These are phyloP conservation scores for Coriaria nepalensis DNA, from an alignment of 306 rosid species.

Conservation along the genomic window DNA sequence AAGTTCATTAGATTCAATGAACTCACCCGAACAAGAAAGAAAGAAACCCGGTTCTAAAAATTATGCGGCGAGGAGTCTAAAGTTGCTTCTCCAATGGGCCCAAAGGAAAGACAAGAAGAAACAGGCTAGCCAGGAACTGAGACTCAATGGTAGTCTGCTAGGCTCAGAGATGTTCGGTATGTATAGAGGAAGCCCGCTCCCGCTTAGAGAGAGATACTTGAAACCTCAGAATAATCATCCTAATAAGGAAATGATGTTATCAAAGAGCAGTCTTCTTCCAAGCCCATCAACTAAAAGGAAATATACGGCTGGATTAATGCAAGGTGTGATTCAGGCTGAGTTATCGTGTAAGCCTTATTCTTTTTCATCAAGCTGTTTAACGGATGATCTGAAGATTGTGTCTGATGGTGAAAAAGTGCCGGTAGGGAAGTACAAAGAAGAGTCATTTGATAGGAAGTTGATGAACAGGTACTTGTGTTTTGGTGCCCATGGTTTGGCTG, in stretches of 20 bases:
- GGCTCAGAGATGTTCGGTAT: conserved; percentile 26
- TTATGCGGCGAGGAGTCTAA: conserved; percentile 33
- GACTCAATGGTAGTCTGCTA: no score
- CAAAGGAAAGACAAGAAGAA: conserved; percentile 41
- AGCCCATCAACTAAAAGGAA: conserved; percentile 56
- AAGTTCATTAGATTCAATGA: conserved; percentile 24
- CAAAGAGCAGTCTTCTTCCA: conserved; percentile 30
- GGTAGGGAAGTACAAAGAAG: conserved; percentile 19
- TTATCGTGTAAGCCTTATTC: conserved; percentile 24
- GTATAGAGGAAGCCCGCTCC: conserved; percentile 30
- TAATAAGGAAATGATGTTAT: conserved; percentile 39
- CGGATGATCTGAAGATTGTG: conserved; percentile 27
- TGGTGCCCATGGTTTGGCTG: conserved; percentile 48
- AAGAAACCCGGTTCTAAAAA: conserved; percentile 33
- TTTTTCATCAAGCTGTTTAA: conserved; percentile 32
- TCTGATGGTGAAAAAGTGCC: conserved; percentile 17
- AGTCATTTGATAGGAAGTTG: conserved; percentile 38
- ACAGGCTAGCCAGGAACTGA: conserved; percentile 15
- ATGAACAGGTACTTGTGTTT: conserved; percentile 57
- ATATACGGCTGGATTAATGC: conserved; percentile 55
- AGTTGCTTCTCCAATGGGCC: conserved; percentile 57
- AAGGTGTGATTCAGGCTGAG: conserved; percentile 73
- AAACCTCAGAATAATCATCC: conserved; percentile 36
- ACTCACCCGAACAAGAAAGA: conserved; percentile 24
- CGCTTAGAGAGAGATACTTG: conserved; percentile 60